Base-by-base conservation (phyloP, 1,284 basidiomycete species). In the Waitea zeae region DNA sequence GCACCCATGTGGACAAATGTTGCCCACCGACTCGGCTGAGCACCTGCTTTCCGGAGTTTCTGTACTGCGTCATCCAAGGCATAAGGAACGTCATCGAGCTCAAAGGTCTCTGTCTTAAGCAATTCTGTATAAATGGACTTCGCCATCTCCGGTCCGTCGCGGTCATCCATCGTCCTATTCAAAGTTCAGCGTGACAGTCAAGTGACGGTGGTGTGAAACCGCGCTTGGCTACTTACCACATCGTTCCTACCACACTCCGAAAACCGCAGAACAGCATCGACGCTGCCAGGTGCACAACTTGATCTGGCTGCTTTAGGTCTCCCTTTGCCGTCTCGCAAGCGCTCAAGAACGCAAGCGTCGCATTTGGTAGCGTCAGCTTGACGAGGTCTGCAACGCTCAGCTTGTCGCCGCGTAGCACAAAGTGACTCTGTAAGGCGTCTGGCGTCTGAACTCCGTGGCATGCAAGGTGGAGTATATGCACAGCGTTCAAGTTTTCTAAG, bases 381-480 rank as follows among this genome's bases (percentile, higher is more conserved):
- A 39, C 39, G 33, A 48, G 36, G 30, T 32, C 20, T 4, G 38
- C 32, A 11, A 47, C 36, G 3, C 13, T 18, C 20, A 45, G 39
- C 24, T 14, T 20, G 13, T 36, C 40, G 17, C 39, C 31, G 17
- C 38, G 32, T 30, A 48, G 40, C 9, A 34, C 24, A 33, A 46
- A 39, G 3, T 35, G 40, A 36, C 24, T 26, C n/a, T n/a, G n/a
- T n/a, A n/a, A n/a, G n/a, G n/a, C n/a, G n/a, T n/a, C n/a, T n/a
- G n/a, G n/a, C n/a, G 9, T 15, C 29, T 30, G 29, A 14, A 30
- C 7, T 6, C 29, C 29, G 15, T 30, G 29, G 14, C 29, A 30
- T 11, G 29, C 29, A 7, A 30, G 29, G 15, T 30, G 29, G 11
- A 30, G 11, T 7, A 30, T 30, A 14, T 11, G 15, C 15, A 14